phyloP scores from a whole-genome alignment of 768 basidiomycete genomes.

The Coprinopsis sp. region DNA sequence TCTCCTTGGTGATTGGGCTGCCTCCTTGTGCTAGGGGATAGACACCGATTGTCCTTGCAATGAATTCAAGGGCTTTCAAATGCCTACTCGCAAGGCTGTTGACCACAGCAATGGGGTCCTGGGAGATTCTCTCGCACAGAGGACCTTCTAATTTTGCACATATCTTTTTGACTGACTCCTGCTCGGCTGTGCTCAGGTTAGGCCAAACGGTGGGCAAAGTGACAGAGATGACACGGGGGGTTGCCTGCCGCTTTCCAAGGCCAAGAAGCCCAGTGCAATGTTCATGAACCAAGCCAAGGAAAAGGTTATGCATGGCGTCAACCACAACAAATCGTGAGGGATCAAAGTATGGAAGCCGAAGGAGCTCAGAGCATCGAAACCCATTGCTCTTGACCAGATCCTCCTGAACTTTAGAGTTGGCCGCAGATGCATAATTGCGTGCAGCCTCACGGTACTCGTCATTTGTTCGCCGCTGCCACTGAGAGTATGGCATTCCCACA shows the following conservation, averaged over 20 bases:
- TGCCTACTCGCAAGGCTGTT: background rate
- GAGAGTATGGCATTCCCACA: too few species aligned
- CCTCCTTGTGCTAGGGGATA: background rate
- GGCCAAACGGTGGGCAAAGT: background rate
- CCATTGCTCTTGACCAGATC: too few species aligned
- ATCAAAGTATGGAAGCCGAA: conserved; percentile 32
- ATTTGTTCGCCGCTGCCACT: too few species aligned
- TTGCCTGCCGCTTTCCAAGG: background rate
- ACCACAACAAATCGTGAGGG: conserved; percentile 20
- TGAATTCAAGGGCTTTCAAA: background rate
- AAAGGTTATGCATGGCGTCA: conserved; percentile 36
- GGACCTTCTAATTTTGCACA: background rate
- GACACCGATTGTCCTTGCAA: background rate
- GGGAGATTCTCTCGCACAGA: background rate
- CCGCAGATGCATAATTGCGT: too few species aligned
- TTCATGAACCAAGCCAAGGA: conserved; percentile 23
- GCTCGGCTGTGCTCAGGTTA: background rate
- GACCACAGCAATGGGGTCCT: background rate
- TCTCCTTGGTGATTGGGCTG: background rate
- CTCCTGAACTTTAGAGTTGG: too few species aligned
- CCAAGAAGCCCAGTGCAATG: conserved; percentile 22
- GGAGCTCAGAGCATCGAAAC: too few species aligned
- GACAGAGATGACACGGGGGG: background rate
- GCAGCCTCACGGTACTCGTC: too few species aligned
- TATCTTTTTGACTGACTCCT: background rate